A percentile compares a stretch with the other conserved stretches of the same genome.
These are phyloP conservation scores for Cryoendolithus antarcticus DNA, from an alignment of 2,329 filamentous ascomycete genomes.

Conservation along the genomic window DNA sequence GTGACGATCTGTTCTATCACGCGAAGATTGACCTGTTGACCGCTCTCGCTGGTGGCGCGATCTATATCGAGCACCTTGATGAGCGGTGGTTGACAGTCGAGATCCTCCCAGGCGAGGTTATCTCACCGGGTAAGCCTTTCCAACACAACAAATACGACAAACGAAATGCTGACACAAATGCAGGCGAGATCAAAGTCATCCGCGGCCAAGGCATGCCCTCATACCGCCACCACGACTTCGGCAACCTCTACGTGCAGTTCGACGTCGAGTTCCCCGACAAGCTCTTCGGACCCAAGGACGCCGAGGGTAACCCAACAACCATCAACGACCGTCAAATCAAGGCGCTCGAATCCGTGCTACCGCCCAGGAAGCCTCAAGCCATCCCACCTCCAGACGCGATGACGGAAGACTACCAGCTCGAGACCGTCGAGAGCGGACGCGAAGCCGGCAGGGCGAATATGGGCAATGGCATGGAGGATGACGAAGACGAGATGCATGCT, in stretches of 20 bases:
- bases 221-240: slow-evolving; percentile 83
- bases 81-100: slow-evolving; percentile 93
- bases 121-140: slow-evolving; percentile 65
- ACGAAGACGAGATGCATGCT: slow-evolving; percentile 46
- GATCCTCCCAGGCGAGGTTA: slow-evolving; percentile 87
- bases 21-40: slow-evolving; percentile 93
- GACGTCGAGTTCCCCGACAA: slow-evolving; percentile 82
- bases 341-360: slow-evolving; percentile 73
- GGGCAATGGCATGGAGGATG: slow-evolving; percentile 48
- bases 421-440: slow-evolving; percentile 59
- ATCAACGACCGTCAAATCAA: slow-evolving; percentile 57
- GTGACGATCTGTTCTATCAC: slow-evolving; percentile 90
- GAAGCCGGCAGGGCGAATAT: slow-evolving; percentile 49
- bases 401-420: slow-evolving; percentile 78
- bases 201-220: slow-evolving; percentile 97
- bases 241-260: slow-evolving; percentile 96
- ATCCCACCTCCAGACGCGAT: slow-evolving; percentile 71
- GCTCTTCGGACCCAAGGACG: slow-evolving; percentile 26
- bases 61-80: slow-evolving; percentile 92
- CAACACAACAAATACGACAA: slow-evolving; percentile 5
- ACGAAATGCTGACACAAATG: slow-evolving; percentile 12
- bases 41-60: slow-evolving; percentile 77
- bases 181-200: slow-evolving; percentile 85
- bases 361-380: slow-evolving; percentile 52
- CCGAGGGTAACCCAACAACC: slow-evolving; percentile 27